These are phyloP conservation scores for Colletotrichum destructivum DNA, from an alignment of 2,329 filamentous ascomycete species.

Conservation along the genomic window DNA sequence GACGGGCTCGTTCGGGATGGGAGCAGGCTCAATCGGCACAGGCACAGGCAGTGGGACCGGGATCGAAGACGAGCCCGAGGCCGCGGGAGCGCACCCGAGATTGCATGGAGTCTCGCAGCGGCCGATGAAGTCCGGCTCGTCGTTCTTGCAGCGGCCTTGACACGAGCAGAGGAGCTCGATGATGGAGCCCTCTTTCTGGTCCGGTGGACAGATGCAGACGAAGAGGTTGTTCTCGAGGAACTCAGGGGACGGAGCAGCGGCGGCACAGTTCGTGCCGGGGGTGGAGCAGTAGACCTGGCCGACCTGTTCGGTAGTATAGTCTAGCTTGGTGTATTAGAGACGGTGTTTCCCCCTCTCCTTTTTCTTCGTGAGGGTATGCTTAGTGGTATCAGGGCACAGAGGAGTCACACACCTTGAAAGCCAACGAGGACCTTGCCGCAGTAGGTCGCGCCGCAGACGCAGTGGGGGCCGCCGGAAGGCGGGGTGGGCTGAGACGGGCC, in stretches of 20 bases:
- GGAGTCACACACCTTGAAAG: slow-evolving; percentile 36
- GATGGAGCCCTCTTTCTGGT: slow-evolving; percentile 52
- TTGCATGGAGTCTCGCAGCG: slow-evolving; percentile 56
- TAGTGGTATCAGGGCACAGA: not conserved
- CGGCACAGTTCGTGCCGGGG: slow-evolving; percentile 52
- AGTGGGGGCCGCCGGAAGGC: slow-evolving; percentile 50
- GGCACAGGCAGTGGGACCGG: slow-evolving; percentile 6
- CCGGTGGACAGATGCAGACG: slow-evolving; percentile 55
- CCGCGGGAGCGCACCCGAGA: slow-evolving; percentile 49
- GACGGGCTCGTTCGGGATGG: slow-evolving; percentile 7
- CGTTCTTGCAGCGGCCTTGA: slow-evolving; percentile 55
- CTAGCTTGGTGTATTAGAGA: slow-evolving; percentile 22
- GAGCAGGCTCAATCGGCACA: slow-evolving; percentile 9
- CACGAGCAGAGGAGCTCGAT: slow-evolving; percentile 58
- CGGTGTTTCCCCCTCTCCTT: too few relatives aligned
- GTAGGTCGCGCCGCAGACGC: slow-evolving; percentile 60
- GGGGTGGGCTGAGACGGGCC: slow-evolving; percentile 35
- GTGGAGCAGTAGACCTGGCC: slow-evolving; percentile 56
- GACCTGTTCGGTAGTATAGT: slow-evolving; percentile 48
- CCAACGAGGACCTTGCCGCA: slow-evolving; percentile 56
- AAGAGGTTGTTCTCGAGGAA: slow-evolving; percentile 51
- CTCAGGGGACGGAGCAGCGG: slow-evolving; percentile 49
- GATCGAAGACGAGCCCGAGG: not conserved
- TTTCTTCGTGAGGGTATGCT: not conserved
- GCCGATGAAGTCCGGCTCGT: slow-evolving; percentile 57